Base-by-base conservation (phyloP, 1,284 basidiomycete genomes). In the Cutaneotrichosporon sp. region DNA sequence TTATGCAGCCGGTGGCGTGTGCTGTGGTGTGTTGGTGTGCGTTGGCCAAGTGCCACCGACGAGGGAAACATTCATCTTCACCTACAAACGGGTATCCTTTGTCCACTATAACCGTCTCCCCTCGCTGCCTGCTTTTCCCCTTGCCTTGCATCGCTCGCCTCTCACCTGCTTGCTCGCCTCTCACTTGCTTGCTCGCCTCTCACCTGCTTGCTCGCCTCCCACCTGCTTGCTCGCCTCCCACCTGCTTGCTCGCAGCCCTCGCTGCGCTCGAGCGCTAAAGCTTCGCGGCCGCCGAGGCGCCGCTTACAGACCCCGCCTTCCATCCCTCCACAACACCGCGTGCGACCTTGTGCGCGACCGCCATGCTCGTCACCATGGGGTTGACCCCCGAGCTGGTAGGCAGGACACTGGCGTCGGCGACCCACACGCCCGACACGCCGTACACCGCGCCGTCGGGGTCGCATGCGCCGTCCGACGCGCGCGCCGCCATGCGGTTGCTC, bases 321-420 rank as follows among this genome's bases (percentile, higher is more conserved):
- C 51, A 53, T 11, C 34, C 34, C 6, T 38, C 55, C 8, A 61
- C 54, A 24, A 63, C 36, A 11, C 59, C 59, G 14, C 63, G 54
- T 20, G 58, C 60, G 2, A 70, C 60, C 61, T 62, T 64, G 51
- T 61, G 54, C 29, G 63, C 65, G 20, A 68, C 60, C 13, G 70
- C 65, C 72, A 73, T 72, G 24, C 67, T 71, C 8, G 81, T 80
- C 54, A 82, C 73, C 80, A 82, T 81, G 0, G 82, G 82, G 66
- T 83, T 83, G 59, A 82, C 82, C 31, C 81, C 82, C 3, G 74
- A 74, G 4, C 79, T 76, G 51, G 76, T 78, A 10, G 79, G 79
- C 60, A 82, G 72, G 42, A 75, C 69, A 36, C 73, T 75, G 25
- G 81, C 81, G 55, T 83, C 82, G 8, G 81, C 81, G 25, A 81